These are phyloP conservation scores for Ceratobasidium sp. DNA, from an alignment of 1,284 basidiomycete genomes.

Conservation along the genomic window DNA sequence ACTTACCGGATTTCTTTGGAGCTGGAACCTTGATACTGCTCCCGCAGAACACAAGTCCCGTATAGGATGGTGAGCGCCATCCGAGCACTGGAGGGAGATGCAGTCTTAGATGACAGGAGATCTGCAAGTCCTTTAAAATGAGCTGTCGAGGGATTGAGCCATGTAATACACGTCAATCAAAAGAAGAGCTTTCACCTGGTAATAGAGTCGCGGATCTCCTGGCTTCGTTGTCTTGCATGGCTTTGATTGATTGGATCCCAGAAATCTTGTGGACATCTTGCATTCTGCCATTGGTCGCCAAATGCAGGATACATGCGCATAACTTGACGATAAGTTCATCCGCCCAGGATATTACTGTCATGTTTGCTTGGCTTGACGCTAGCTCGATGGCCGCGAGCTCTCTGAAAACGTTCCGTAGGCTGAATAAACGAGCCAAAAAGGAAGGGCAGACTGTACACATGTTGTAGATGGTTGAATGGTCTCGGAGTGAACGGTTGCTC, in stretches of 20 bases:
- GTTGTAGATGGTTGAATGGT: not conserved
- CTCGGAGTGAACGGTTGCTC: not conserved
- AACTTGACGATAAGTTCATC: slow-evolving; percentile 32
- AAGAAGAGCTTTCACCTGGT: not conserved
- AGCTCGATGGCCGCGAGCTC: slow-evolving; percentile 2
- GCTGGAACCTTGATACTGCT: not conserved
- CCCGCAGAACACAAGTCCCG: slow-evolving; percentile 8
- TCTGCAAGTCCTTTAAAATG: slow-evolving; percentile 10
- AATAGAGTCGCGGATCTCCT: slow-evolving; percentile 22
- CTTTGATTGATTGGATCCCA: slow-evolving; percentile 16
- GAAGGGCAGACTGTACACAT: not conserved
- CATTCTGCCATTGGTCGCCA: slow-evolving; percentile 22
- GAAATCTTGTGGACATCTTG: slow-evolving; percentile 18
- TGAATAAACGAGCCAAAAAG: slow-evolving; percentile 14
- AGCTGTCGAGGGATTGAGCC: not conserved
- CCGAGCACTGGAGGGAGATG: slow-evolving; percentile 11
- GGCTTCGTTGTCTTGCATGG: slow-evolving; percentile 15
- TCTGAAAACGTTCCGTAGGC: slow-evolving; percentile 10
- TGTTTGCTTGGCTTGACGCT: not conserved
- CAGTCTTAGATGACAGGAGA: slow-evolving; percentile 8
- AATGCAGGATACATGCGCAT: slow-evolving; percentile 39
- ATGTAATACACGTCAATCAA: not conserved
- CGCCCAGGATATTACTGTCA: slow-evolving; percentile 15
- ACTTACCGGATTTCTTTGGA: not conserved
- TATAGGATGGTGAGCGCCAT: slow-evolving; percentile 21